phyloP scores from a whole-genome alignment of 148 eudicot species.

The Camellia granthamiana region DNA sequence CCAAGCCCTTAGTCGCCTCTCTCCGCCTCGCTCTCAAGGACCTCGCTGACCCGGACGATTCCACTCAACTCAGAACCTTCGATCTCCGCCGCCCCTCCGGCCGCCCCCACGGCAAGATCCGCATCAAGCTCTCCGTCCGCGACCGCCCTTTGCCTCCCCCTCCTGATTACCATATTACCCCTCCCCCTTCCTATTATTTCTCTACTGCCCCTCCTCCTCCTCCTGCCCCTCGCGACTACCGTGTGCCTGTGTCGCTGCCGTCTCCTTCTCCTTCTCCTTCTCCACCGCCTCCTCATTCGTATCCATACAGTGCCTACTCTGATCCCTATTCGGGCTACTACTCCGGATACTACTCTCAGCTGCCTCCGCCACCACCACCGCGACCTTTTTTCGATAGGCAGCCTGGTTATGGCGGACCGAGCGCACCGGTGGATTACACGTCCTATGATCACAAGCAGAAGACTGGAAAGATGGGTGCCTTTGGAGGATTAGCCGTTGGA shows the following conservation, averaged over 20 bases:
- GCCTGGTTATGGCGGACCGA: constrained; percentile 46
- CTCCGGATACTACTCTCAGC: constrained; percentile 30
- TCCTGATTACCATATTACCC: constrained; percentile 47
- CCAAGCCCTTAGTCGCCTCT: constrained; percentile 67
- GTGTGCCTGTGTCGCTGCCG: neutral
- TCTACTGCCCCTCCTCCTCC: constrained; percentile 52
- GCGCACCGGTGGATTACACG: constrained; percentile 67
- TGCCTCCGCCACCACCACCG: constrained; percentile 17
- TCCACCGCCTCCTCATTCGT: constrained; percentile 15
- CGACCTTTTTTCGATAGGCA: constrained; percentile 29
- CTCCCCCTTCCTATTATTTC: constrained; percentile 52
- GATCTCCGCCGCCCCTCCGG: constrained; percentile 79
- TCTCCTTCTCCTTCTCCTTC: constrained; percentile 26
- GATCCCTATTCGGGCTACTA: constrained; percentile 35
- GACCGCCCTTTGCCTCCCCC: constrained; percentile 37
- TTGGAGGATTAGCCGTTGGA: constrained; percentile 45
- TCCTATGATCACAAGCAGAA: constrained; percentile 44
- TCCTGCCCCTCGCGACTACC: constrained; percentile 28
- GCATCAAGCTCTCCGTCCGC: constrained; percentile 43
- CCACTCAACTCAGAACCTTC: constrained; percentile 24
- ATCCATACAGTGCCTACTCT: constrained; percentile 22
- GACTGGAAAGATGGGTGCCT: constrained; percentile 21
- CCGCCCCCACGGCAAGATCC: constrained; percentile 72
- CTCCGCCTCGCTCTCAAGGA: constrained; percentile 43
- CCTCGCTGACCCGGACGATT: constrained; percentile 37